Evolutionary conservation across 2,329 filamentous ascomycete species (phyloP).

Genomic region (Huntiella omanensis): DNA sequence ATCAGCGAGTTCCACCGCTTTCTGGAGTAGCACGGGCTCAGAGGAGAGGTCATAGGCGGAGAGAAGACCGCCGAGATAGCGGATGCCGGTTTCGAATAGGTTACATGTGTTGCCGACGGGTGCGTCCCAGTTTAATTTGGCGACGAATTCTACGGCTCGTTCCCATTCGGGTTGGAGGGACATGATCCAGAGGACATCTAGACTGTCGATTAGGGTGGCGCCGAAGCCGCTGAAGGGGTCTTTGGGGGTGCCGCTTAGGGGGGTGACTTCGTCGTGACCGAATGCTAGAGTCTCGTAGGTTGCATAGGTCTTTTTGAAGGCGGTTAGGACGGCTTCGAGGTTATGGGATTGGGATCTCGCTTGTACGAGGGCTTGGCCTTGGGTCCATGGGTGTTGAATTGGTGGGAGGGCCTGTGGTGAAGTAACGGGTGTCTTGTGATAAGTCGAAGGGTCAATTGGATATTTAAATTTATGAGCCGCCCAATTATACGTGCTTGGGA

Average conservation of each 20-base stretch:
- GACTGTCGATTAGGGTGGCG: slow-evolving; percentile 45
- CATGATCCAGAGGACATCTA: slow-evolving; percentile 60
- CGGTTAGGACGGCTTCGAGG: slow-evolving; percentile 26
- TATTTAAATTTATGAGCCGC: slow-evolving; percentile 11
- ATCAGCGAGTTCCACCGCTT: slow-evolving; percentile 44
- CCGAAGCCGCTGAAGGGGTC: slow-evolving; percentile 49
- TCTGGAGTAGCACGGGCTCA: slow-evolving; percentile 34
- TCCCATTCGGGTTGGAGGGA: slow-evolving; percentile 46
- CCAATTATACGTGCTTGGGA: slow-evolving; percentile 14
- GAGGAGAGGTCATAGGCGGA: slow-evolving; percentile 51
- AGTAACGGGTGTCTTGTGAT: slow-evolving; percentile 3
- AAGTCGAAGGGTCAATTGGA: slow-evolving; percentile 10
- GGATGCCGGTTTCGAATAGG: slow-evolving; percentile 52
- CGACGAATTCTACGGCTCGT: slow-evolving; percentile 38
- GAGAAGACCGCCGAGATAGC: slow-evolving; percentile 50
- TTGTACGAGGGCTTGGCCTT: slow-evolving; percentile 5
- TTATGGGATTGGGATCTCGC: slow-evolving; percentile 13
- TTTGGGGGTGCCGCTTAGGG: slow-evolving; percentile 30
- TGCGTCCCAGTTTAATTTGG: slow-evolving; percentile 40
- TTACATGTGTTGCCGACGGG: slow-evolving; percentile 32
- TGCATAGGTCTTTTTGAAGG: slow-evolving; percentile 36
- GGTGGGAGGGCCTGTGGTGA: not conserved
- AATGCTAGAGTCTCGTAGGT: slow-evolving; percentile 45
- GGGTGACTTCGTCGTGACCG: slow-evolving; percentile 43
- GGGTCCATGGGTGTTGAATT: slow-evolving; percentile 6